Base-by-base conservation (phyloP, 495 filamentous ascomycete genomes). In the Thozetella sp. region DNA sequence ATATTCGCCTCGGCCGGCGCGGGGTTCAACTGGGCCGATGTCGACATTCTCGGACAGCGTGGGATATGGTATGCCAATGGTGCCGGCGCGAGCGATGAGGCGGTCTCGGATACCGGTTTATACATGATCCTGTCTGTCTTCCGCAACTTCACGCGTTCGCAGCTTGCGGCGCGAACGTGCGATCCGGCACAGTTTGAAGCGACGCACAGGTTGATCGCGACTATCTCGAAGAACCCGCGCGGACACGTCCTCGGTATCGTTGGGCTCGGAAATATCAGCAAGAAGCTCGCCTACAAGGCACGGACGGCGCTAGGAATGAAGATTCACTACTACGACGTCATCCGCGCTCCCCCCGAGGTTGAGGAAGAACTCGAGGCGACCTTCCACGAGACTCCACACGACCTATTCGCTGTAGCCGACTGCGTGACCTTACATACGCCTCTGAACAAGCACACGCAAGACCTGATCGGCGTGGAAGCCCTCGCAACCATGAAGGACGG, bases 21-120 rank as follows among this genome's bases (percentile, higher is more conserved):
- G 25, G 86, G 86, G 1, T 88, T 82, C 64, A 85, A 89, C 60
- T 89, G 86, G 86, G 85, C 81, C 27, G 82, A 89, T 68, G 81
- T 80, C 12, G 75, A 78, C 64, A 58, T 71, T 25, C 69, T 88
- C 58, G 86, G 83, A 11, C 43, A 20, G 43, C 43, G n/a, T n/a
- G n/a, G n/a, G 22, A 79, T 86, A 1, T 64, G 79, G 12, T 86
- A 85, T 69, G 83, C 79, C 72, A 87, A 86, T 65, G 81, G 81
- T 34, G 84, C 83, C 13, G 75, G 80, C 19, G 83, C 84, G 10
- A 86, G 82, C 51, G 82, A 82, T 2, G 84, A 87, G 64, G 80
- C 84, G 51, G 84, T 87, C 23, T 80, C 81, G 43, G 80, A 83
- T 64, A 77, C 82, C 55, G 80, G 80, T 11, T 74, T 87, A 54